Base-by-base conservation (phyloP, 2,329 filamentous ascomycete genomes). In the Onygena corvina region DNA sequence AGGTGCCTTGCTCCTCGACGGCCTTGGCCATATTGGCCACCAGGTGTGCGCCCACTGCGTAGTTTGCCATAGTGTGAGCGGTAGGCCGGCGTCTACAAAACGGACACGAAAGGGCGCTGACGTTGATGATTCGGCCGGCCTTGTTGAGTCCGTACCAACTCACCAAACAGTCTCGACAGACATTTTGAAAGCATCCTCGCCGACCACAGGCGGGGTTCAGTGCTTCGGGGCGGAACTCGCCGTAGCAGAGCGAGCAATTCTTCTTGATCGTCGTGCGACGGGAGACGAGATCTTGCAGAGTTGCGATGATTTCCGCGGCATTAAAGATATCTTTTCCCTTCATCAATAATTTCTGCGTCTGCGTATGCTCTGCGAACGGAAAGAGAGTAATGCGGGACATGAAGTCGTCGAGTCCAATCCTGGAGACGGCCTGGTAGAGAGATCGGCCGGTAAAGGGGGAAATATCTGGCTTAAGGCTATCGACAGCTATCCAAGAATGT, bases 111-210 rank as follows among this genome's bases (percentile, higher is more conserved):
- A 76, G 66, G 0, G 74, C 71, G 0, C 72, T 70, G 0, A 69
- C 56, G 52, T 76, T 75, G 56, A 76, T 66, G 9, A 74, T 61
- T 1, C 57, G 56, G 1, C 72, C 72, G 0, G 63, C 58, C 0
- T 36, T 46, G 54, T 76, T 76, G 50, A 70, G 58, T 0, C 71
- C 70, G 50, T 75, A 75, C 73, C 73, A 76, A 1, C 54, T 57
- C 14, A 57, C 51, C 7, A 65, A 54, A 50, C 73, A 76, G 9
- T 51, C 55, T 3, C 53, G 54, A 56, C 72, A 76, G 47, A 75
- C 65, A 3, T 58, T 56, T 58, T 74, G 68, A 11, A 59, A 46
- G 50, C 73, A 76, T 0, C 70, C 71, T 2, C 58, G 59, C 1
- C 71, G 68, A 8, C 71, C 70, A 50, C 73, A 76, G 2, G 72